These are phyloP conservation scores for Dacryopinax spathularia DNA, from an alignment of 768 basidiomycete species.

Conservation along the genomic window DNA sequence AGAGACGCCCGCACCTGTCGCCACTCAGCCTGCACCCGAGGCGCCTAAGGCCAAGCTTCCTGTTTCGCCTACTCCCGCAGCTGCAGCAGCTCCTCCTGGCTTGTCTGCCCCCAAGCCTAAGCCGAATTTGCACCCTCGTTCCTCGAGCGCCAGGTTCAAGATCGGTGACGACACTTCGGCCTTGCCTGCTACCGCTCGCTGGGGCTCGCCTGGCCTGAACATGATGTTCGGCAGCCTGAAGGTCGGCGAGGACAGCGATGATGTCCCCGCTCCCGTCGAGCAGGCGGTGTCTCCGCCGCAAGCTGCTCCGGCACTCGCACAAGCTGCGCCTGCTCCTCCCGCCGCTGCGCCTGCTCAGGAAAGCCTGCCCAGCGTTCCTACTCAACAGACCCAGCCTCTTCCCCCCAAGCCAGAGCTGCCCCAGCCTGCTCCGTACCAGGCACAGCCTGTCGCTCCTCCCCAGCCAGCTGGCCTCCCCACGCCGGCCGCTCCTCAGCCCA, in stretches of 20 bases:
- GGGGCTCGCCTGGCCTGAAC: neutral
- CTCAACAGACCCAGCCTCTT: neutral
- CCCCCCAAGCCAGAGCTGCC: neutral
- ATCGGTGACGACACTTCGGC: neutral
- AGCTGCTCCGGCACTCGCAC: neutral
- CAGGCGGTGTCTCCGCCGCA: neutral
- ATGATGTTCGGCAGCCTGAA: conserved; percentile 2
- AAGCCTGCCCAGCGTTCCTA: neutral
- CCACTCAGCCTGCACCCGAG: neutral
- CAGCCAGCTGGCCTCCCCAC: neutral
- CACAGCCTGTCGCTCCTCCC: neutral
- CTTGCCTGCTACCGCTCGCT: neutral
- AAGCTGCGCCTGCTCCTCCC: neutral
- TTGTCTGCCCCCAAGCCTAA: neutral
- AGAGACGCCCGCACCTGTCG: neutral
- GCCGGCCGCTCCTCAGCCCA: neutral
- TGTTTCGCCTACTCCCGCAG: neutral
- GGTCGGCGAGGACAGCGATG: neutral
- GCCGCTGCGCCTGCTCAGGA: neutral
- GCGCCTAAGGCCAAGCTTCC: neutral
- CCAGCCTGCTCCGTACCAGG: neutral
- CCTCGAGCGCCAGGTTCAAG: neutral
- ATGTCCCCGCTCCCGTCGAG: neutral
- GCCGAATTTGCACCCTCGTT: neutral
- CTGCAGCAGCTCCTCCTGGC: neutral